Base-by-base conservation (phyloP, 2,329 filamentous ascomycete genomes). In the Malbranchea zuffiana region DNA sequence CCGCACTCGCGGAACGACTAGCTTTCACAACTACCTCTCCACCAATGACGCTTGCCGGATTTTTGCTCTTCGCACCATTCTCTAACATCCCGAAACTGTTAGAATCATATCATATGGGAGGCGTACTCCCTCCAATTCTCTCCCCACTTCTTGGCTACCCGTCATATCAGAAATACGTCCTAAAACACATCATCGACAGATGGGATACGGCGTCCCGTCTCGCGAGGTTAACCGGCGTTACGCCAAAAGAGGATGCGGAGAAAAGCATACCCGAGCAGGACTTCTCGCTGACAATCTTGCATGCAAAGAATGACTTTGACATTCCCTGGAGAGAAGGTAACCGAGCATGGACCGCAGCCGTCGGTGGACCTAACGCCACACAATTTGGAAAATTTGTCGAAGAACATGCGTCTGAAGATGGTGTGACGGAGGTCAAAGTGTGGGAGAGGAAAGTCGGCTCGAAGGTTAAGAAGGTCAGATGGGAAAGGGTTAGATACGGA, bases 11-110 rank as follows among this genome's bases (percentile, higher is more conserved):
- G 1, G 78, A 93, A 50, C 71, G 75, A 38, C 87, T 82, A 49
- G 71, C 74, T n/a, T 61, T 61, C 35, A 55, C 57, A 10, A 54
- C 56, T 2, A 40, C 53, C 66, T 34, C 61, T 66, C 37, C 71
- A 68, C 3, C 45, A 57, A 26, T 51, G 56, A 18, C 44, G 58
- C 92, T 93, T 50, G 85, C 83, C 0, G 82, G 82, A 11, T 67
- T 93, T 2, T 66, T 95, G 15, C 71, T 95, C 8, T 73, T 92
- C 3, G 79, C 86, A 0, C 76, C 78, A 1, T 95, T 95, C 64
- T 80, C 77, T 35, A 78, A 75, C 42, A 60, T 95, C 4, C 73
- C 80, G 1, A 72, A 71, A 6, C 71, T 96, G 43, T 68, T 95
- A 4, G 68, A 80, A 6, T 78, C 75, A 8, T 96, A 94, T 57